Evolutionary conservation across 2,329 filamentous ascomycete genomes (phyloP).

Genomic region (Diplodia scrobiculata): DNA sequence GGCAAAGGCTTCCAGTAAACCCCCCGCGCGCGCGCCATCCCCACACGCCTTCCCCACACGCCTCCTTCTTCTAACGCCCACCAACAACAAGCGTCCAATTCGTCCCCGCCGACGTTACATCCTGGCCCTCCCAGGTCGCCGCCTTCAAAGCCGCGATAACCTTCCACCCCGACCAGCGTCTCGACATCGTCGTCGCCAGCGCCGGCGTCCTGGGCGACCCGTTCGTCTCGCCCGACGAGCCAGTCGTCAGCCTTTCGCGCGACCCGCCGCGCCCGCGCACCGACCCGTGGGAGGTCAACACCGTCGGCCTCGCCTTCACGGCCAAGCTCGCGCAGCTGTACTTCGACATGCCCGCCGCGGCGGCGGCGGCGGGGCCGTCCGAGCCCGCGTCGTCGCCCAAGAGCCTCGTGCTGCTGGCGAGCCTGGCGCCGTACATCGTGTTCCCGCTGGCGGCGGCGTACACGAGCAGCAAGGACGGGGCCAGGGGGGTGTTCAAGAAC

Average conservation of each 20-base stretch:
- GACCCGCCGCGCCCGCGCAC: conserved; percentile 34
- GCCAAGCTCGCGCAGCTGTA: conserved; percentile 38
- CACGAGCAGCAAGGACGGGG: conserved; percentile 37
- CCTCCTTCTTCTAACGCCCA: no score
- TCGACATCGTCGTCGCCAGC: conserved; percentile 41
- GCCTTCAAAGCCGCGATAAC: conserved; percentile 40
- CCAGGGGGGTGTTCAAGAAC: conserved; percentile 37
- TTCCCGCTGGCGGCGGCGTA: conserved; percentile 36
- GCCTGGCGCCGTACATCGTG: conserved; percentile 36
- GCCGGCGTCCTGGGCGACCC: conserved; percentile 39
- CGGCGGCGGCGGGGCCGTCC: background rate
- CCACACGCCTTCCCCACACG: no score
- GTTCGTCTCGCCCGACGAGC: conserved; percentile 35
- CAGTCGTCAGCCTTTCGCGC: background rate
- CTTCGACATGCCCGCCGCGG: conserved; percentile 33
- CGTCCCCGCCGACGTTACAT: conserved; percentile 39
- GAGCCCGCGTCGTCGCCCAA: conserved; percentile 31
- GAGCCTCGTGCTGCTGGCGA: conserved; percentile 35
- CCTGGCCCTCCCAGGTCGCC: conserved; percentile 36
- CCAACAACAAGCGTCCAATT: conserved; percentile 32
- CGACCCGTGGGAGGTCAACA: conserved; percentile 34
- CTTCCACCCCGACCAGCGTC: conserved; percentile 34
- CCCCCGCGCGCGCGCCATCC: no score
- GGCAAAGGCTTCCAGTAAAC: background rate
- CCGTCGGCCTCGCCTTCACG: conserved; percentile 35